phyloP scores from a whole-genome alignment of 2,329 filamentous ascomycete genomes.

The Paecilomyces dactylethromorphus region DNA sequence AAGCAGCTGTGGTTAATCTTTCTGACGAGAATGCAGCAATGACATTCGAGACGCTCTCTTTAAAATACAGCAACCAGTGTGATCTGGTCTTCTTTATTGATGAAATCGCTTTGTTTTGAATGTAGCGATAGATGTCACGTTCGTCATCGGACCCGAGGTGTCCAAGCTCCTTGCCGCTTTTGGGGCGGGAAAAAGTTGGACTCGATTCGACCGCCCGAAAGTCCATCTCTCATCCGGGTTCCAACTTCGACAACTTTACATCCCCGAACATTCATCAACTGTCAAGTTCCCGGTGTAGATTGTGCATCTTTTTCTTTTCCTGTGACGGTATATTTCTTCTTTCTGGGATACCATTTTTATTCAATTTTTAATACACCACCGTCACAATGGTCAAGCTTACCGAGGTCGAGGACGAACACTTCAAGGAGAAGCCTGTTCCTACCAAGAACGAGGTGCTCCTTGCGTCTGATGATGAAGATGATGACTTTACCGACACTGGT shows the following conservation, averaged over 20 bases:
- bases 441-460: constrained; percentile 50
- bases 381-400: constrained; percentile 84
- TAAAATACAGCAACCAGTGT: too few species aligned
- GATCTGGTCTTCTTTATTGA: background rate
- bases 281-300: constrained; percentile 13
- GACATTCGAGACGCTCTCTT: background rate
- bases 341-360: background rate
- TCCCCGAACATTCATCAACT: constrained; percentile 3
- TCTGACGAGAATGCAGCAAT: background rate
- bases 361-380: constrained; percentile 8
- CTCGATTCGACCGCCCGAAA: background rate
- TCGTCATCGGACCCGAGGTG: constrained; percentile 6
- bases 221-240: background rate
- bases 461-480: constrained; percentile 56
- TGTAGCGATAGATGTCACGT: background rate
- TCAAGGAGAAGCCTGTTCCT: constrained; percentile 63
- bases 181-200: constrained; percentile 33
- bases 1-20: background rate
- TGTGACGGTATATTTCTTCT: background rate
- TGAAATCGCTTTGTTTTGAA: background rate
- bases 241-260: background rate
- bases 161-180: constrained; percentile 29
- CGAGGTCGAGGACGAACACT: constrained; percentile 95
- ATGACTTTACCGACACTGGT: constrained; percentile 93
- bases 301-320: constrained; percentile 2